These are phyloP conservation scores for Verbena officinalis DNA, from an alignment of 257 asterid species.

Conservation along the genomic window DNA sequence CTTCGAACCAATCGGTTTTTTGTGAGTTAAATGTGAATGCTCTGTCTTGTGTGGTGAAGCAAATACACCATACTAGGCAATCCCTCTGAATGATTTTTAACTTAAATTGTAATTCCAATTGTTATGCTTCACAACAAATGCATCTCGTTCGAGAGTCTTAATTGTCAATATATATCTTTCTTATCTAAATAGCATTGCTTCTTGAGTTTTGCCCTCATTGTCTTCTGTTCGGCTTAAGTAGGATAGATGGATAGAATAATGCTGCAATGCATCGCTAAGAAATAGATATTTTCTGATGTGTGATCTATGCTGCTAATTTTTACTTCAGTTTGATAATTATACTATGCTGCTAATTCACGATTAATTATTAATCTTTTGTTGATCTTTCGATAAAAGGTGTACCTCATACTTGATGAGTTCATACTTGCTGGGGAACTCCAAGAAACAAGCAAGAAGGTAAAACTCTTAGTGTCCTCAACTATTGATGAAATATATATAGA, in stretches of 20 bases:
- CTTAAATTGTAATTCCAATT: constrained; percentile 1
- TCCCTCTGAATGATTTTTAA: too few species aligned
- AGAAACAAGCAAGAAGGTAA: constrained; percentile 82
- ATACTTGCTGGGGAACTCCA: constrained; percentile 85
- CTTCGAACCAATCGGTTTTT: too few species aligned
- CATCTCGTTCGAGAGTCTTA: background rate
- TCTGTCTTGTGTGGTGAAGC: background rate
- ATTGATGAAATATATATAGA: background rate
- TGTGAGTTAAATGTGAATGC: background rate
- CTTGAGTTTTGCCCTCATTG: background rate
- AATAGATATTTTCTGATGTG: background rate
- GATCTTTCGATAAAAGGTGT: constrained; percentile 44
- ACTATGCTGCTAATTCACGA: background rate
- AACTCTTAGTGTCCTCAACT: constrained; percentile 4
- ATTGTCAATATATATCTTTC: background rate
- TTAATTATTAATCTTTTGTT: constrained; percentile 13
- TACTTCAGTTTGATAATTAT: too few species aligned
- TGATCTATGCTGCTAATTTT: background rate
- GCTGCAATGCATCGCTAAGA: background rate
- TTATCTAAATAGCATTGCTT: background rate
- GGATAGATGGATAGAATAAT: background rate
- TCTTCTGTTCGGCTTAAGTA: too few species aligned
- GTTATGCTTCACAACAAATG: background rate
- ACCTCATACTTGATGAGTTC: constrained; percentile 74
- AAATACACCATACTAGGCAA: too few species aligned